Conservation (phyloP, 73 alveolate genomes). For the Stentor coeruleus region DNA sequence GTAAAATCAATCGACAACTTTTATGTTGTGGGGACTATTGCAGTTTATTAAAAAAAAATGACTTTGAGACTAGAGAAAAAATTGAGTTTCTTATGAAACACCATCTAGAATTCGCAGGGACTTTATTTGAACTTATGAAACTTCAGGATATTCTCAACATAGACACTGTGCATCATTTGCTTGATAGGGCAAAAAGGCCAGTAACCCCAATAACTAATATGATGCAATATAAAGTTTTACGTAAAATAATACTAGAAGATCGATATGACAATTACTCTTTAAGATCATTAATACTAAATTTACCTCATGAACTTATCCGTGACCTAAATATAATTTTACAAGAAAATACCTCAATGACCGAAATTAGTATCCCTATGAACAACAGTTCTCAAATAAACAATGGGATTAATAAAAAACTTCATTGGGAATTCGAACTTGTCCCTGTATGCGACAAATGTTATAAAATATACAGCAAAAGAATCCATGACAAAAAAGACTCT, state of each 20-base stretch:
- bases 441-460: slow-evolving; percentile 24
- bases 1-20: not conserved
- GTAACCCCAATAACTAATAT: slow-evolving; percentile 7
- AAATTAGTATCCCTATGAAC: not conserved
- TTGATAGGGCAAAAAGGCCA: not conserved
- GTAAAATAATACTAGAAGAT: slow-evolving; percentile 10
- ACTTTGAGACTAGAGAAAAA: slow-evolving; percentile 20
- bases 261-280: slow-evolving; percentile 2
- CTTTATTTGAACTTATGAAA: slow-evolving; percentile 10
- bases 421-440: slow-evolving; percentile 20
- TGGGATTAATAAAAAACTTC: slow-evolving; percentile 2
- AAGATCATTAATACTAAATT: not conserved
- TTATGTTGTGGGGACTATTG: slow-evolving; percentile 23
- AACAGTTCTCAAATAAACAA: not conserved
- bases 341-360: not conserved
- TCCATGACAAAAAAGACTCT: too few species aligned
- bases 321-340: slow-evolving; percentile 4
- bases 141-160: slow-evolving; percentile 17
- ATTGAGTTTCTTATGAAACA: slow-evolving; percentile 21
- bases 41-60: slow-evolving; percentile 8
- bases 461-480: slow-evolving; percentile 3
- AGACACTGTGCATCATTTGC: slow-evolving; percentile 12
- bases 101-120: slow-evolving; percentile 26
- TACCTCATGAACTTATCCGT: not conserved
- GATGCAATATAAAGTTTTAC: not conserved